phyloP scores from a whole-genome alignment of 352 stramenopile genomes.

The Thraustochytrium sp. region DNA sequence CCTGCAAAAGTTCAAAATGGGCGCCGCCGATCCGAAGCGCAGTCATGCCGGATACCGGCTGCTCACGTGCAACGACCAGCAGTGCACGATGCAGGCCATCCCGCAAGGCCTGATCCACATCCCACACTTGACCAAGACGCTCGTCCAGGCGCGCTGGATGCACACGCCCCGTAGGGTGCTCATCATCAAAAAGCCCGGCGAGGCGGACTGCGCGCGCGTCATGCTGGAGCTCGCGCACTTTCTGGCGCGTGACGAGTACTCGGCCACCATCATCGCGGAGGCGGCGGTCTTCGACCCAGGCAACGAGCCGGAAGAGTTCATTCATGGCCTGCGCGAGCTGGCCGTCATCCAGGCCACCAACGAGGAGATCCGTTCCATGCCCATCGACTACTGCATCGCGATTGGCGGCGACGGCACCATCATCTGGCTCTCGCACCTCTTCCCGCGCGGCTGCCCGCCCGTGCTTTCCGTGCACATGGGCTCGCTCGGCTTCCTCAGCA shows the following conservation, averaged over 20 bases:
- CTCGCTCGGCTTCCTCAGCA: slow-evolving; percentile 78
- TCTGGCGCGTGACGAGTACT: neutral
- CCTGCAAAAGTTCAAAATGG: neutral
- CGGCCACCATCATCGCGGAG: slow-evolving; percentile 69
- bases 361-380: slow-evolving; percentile 57
- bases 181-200: slow-evolving; percentile 79
- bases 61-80: slow-evolving; percentile 41
- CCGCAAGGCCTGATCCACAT: slow-evolving; percentile 33
- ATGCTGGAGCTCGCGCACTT: slow-evolving; percentile 53
- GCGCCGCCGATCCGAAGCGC: neutral
- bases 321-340: neutral
- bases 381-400: slow-evolving; percentile 80
- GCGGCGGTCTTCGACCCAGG: slow-evolving; percentile 44
- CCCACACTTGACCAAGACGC: slow-evolving; percentile 42
- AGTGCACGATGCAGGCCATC: slow-evolving; percentile 11
- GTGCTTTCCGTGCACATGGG: slow-evolving; percentile 77
- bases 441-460: slow-evolving; percentile 57
- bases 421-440: slow-evolving; percentile 67
- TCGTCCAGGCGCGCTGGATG: slow-evolving; percentile 45
- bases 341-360: slow-evolving; percentile 57
- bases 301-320: neutral
- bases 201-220: slow-evolving; percentile 65
- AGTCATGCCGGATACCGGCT: slow-evolving; percentile 1
- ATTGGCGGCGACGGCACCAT: slow-evolving; percentile 88
- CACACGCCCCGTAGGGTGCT: slow-evolving; percentile 54